phyloP scores from a whole-genome alignment of 192 early-diverging fungal species.

The Anaeromyces robustus region DNA sequence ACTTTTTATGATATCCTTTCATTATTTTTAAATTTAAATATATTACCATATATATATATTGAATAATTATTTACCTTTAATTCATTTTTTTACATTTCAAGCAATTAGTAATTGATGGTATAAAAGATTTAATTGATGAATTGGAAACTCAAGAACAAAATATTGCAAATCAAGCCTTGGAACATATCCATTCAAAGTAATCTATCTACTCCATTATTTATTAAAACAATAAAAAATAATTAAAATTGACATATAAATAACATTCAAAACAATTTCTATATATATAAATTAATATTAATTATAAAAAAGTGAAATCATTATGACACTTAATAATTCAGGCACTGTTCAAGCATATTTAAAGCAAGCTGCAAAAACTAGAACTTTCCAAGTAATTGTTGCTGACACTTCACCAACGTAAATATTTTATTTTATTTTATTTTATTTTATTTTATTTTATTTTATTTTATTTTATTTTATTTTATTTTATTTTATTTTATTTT shows the following conservation, averaged over 20 bases:
- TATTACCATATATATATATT: too few species aligned
- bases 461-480: not conserved
- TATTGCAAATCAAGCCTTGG: slow-evolving; percentile 69
- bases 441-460: not conserved
- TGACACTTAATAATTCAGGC: slow-evolving; percentile 79
- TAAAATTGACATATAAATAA: too few species aligned
- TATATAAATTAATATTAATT: not conserved
- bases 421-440: not conserved
- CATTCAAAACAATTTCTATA: too few species aligned
- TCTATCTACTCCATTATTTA: too few species aligned
- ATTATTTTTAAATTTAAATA: too few species aligned
- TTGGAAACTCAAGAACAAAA: slow-evolving; percentile 57
- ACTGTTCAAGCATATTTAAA: slow-evolving; percentile 76
- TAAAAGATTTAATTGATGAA: slow-evolving; percentile 81
- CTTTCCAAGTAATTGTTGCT: slow-evolving; percentile 88
- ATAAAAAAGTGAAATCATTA: slow-evolving; percentile 68
- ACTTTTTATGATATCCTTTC: not conserved
- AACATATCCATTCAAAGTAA: slow-evolving; percentile 88
- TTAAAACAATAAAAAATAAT: not conserved
- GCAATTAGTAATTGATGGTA: slow-evolving; percentile 57
- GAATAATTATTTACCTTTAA: too few species aligned
- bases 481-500: not conserved
- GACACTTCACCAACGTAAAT: slow-evolving; percentile 77
- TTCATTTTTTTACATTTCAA: slow-evolving; percentile 27
- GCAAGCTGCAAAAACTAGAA: slow-evolving; percentile 63